A percentile compares a stretch with the other conserved stretches of the same genome.
These are phyloP conservation scores for Gloeophyllum trabeum DNA, from an alignment of 768 basidiomycete species.

Conservation along the genomic window DNA sequence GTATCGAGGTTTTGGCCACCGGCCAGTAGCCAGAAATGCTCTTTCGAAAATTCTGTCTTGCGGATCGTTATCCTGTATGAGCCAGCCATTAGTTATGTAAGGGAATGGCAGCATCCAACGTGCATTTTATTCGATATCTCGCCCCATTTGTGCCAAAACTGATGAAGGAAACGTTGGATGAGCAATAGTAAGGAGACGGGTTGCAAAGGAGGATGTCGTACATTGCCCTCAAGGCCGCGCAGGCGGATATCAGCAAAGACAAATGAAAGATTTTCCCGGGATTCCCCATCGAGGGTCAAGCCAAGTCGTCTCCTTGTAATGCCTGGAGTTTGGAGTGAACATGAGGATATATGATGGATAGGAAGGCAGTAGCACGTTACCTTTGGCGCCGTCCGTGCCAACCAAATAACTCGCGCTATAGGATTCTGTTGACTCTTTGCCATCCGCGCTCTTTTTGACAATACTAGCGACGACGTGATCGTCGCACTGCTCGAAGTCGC, in stretches of 20 bases:
- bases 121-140: slow-evolving; percentile 7
- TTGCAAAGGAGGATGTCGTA: slow-evolving; percentile 10
- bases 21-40: slow-evolving; percentile 8
- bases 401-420: slow-evolving; percentile 22
- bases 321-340: too few relatives aligned
- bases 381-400: slow-evolving; percentile 29
- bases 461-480: slow-evolving; percentile 20
- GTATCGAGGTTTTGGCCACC: slow-evolving; percentile 5
- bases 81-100: background rate
- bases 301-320: slow-evolving; percentile 27
- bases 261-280: slow-evolving; percentile 9
- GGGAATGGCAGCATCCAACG: background rate
- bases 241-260: slow-evolving; percentile 27
- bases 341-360: too few relatives aligned
- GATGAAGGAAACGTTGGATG: slow-evolving; percentile 1
- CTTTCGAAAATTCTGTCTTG: slow-evolving; percentile 12
- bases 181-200: background rate
- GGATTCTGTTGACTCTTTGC: slow-evolving; percentile 15
- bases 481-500: slow-evolving; percentile 19
- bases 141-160: slow-evolving; percentile 17
- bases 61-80: slow-evolving; percentile 3
- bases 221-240: slow-evolving; percentile 18
- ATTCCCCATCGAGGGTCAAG: slow-evolving; percentile 28
- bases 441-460: slow-evolving; percentile 10
- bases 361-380: slow-evolving; percentile 6